These are phyloP conservation scores for Penicillium parvum DNA, from an alignment of 495 filamentous ascomycete species.

Conservation along the genomic window DNA sequence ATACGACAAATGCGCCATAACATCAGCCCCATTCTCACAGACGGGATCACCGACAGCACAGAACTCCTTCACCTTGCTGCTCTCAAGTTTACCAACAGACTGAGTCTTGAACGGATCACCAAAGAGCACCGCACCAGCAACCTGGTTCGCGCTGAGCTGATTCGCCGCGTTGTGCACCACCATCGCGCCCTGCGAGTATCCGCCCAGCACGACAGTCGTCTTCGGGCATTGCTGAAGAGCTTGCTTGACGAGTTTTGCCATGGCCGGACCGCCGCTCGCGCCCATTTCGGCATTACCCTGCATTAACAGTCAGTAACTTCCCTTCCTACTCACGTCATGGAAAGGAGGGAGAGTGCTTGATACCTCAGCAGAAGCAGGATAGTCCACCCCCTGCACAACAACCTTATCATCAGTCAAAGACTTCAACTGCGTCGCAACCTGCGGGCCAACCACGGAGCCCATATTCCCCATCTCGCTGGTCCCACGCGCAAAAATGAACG, in stretches of 20 bases:
- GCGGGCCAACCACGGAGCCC: slow-evolving; percentile 52
- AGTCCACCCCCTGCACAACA: slow-evolving; percentile 55
- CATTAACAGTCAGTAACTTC: neutral
- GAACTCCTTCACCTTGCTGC: slow-evolving; percentile 45
- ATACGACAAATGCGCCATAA: slow-evolving; percentile 53
- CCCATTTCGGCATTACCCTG: slow-evolving; percentile 47
- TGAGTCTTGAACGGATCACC: slow-evolving; percentile 52
- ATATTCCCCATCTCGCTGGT: slow-evolving; percentile 54
- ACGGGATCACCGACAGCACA: slow-evolving; percentile 53
- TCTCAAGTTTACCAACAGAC: slow-evolving; percentile 40
- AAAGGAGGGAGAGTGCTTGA: neutral
- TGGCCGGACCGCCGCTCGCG: slow-evolving; percentile 38
- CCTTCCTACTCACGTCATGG: neutral
- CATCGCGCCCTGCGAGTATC: slow-evolving; percentile 56
- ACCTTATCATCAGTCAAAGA: slow-evolving; percentile 34
- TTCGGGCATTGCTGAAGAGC: slow-evolving; percentile 51
- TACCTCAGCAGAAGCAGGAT: slow-evolving; percentile 41
- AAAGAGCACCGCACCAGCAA: slow-evolving; percentile 48
- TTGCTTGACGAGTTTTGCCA: slow-evolving; percentile 45
- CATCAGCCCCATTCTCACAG: slow-evolving; percentile 46
- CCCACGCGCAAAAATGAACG: slow-evolving; percentile 58
- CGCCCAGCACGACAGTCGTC: slow-evolving; percentile 57
- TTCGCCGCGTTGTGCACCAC: slow-evolving; percentile 48
- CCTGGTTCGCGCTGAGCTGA: slow-evolving; percentile 27
- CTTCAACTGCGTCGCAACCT: slow-evolving; percentile 47